These are phyloP conservation scores for Aurantiochytrium sp. DNA, from an alignment of 108 stramenopile genomes.

Conservation along the genomic window DNA sequence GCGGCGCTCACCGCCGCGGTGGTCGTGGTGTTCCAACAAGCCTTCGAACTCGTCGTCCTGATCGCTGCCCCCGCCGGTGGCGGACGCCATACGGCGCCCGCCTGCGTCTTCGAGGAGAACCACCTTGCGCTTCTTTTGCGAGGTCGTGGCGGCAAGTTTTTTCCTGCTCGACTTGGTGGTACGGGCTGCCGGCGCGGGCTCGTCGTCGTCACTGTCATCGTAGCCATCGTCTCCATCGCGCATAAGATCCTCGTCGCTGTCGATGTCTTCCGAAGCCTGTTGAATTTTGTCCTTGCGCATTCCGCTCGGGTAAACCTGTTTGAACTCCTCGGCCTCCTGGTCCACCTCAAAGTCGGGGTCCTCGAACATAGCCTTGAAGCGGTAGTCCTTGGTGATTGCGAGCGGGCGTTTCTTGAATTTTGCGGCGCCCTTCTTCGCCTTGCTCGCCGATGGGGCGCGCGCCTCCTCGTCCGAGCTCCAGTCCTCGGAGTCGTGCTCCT, in stretches of 20 bases:
- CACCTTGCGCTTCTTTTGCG: conserved; percentile 1
- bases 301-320: conserved; percentile 87
- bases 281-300: conserved; percentile 53
- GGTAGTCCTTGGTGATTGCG: conserved; percentile 72
- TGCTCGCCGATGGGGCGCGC: conserved; percentile 58
- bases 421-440: too few relatives aligned
- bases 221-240: conserved; percentile 44
- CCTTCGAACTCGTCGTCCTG: not conserved
- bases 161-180: not conserved
- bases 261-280: conserved; percentile 56
- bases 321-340: conserved; percentile 84
- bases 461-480: conserved; percentile 74
- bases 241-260: conserved; percentile 71
- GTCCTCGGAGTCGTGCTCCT: conserved; percentile 59
- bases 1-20: not conserved
- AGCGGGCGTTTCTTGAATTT: conserved; percentile 64
- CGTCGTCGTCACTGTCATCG: conserved; percentile 35
- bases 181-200: not conserved
- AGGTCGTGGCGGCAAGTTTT: not conserved
- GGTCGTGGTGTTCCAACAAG: not conserved
- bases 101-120: not conserved
- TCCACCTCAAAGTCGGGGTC: conserved; percentile 91
- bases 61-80: not conserved
- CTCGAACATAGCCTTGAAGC: conserved; percentile 84
- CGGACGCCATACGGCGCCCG: too few relatives aligned